Base-by-base conservation (phyloP, 2,329 filamentous ascomycete species). In the Fonsecaea nubica region DNA sequence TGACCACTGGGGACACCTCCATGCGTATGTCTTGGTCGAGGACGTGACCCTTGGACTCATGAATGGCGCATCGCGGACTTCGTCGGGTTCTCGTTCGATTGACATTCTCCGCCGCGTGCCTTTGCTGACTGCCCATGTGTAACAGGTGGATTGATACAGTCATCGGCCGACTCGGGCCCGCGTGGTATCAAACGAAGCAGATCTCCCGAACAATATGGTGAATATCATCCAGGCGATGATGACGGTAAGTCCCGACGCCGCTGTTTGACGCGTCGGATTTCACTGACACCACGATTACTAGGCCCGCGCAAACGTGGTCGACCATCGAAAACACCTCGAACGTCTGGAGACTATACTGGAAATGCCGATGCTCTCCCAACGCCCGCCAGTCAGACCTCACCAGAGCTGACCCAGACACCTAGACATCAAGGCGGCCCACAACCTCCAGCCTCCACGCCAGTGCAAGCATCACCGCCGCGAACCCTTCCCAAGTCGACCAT, bases 181-280 rank as follows among this genome's bases (percentile, higher is more conserved):
- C 89, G 91, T 78, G 90, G 91, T 73, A 82, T 89, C 74, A 96
- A 96, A 83, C 87, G 92, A 79, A 91, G 87, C 83, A 89, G 90
- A 71, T 93, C 92, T 72, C 90, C 90, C 74, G 87, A 91, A 74
- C 81, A 82, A 73, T 87, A 88, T 80, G 84, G 83, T 78, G 85
- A 88, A 76, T 78, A 73, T 58, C 55, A 82, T 71, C 80, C 80
- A 66, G 81, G 80, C 72, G 85, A 85, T 73, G 84, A 84, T 72
- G 83, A 87, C 77, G 89, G 87, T 83, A 86, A 90, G 82, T 88
- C 52, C 8, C 18, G 45, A 4, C 25, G 45, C 45, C 21, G 18
- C 45, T 50, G 10, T 10, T 10, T 10, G 45, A 50, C 18, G 18
- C n/a, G 45, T 25, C 8, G 10, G 45, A 25, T 10, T 25, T 18